Conservation (phyloP, 176 grass and related monocot genomes). For the Ensete ventricosum region DNA sequence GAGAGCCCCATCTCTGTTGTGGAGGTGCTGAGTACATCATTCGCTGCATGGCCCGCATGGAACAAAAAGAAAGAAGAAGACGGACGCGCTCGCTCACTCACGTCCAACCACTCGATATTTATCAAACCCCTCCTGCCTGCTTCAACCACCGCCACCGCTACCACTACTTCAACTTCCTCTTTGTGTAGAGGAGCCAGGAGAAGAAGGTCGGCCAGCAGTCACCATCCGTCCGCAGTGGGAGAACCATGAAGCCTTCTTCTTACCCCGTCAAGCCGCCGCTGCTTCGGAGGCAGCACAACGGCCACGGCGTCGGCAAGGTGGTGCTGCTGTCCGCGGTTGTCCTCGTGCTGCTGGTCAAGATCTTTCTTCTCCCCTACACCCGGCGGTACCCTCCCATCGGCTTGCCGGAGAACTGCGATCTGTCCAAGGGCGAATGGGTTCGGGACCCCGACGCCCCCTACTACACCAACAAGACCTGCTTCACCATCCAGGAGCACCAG, state of each 20-base stretch:
- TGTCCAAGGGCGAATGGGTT: constrained; percentile 18
- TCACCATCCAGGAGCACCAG: constrained; percentile 66
- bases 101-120: neutral
- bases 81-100: neutral
- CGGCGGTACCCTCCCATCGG: neutral
- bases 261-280: neutral
- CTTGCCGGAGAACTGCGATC: constrained; percentile 15
- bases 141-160: neutral
- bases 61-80: too few species aligned
- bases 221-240: neutral
- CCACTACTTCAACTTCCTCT: neutral
- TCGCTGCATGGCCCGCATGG: too few species aligned
- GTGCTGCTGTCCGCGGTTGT: neutral
- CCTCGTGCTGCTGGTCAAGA: neutral
- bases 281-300: neutral
- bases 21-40: too few species aligned
- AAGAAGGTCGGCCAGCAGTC: neutral
- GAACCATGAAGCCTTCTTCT: neutral
- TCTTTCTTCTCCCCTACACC: neutral
- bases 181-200: neutral
- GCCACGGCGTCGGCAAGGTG: neutral
- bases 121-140: neutral
- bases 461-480: constrained; percentile 54
- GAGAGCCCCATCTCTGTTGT: too few species aligned
- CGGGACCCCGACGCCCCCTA: constrained; percentile 22